phyloP scores from a whole-genome alignment of 371 early-diverging fungal species.

The Saksenaea oblongispora region DNA sequence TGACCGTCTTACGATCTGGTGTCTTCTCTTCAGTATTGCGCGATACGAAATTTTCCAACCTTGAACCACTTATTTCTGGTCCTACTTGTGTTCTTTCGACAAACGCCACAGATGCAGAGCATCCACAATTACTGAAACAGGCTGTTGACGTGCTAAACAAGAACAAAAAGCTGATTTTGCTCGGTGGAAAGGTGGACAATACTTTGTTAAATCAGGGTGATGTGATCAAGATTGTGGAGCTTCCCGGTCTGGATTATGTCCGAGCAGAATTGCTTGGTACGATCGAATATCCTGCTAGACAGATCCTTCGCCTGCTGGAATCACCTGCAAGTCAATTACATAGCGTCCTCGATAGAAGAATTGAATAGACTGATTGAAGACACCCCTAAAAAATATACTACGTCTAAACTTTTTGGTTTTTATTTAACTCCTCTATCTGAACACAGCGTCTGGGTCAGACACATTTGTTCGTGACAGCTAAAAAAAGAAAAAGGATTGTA shows the following conservation, averaged over 20 bases:
- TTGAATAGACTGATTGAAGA: constrained; percentile 5
- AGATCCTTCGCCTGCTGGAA: constrained; percentile 51
- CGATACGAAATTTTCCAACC: constrained; percentile 56
- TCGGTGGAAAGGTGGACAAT: constrained; percentile 67
- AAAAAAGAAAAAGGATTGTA: no score
- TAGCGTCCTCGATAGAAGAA: constrained; percentile 50
- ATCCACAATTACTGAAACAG: constrained; percentile 46
- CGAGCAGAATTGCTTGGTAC: constrained; percentile 59
- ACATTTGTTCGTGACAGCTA: no score
- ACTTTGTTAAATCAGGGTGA: constrained; percentile 54
- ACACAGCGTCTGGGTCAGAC: not conserved
- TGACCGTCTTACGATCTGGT: constrained; percentile 56
- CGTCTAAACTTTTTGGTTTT: no score
- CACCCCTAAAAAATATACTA: not conserved
- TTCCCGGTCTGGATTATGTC: constrained; percentile 57
- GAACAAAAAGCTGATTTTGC: constrained; percentile 62
- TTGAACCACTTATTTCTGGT: constrained; percentile 56
- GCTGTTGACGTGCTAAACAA: constrained; percentile 52
- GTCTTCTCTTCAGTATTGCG: constrained; percentile 58
- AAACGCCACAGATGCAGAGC: constrained; percentile 38
- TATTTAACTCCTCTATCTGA: not conserved
- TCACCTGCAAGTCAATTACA: constrained; percentile 48
- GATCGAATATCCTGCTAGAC: constrained; percentile 61
- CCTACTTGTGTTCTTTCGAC: constrained; percentile 61
- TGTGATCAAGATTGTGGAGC: constrained; percentile 54